phyloP scores from a whole-genome alignment of 768 basidiomycete genomes.

The Dioszegia aurantiaca region DNA sequence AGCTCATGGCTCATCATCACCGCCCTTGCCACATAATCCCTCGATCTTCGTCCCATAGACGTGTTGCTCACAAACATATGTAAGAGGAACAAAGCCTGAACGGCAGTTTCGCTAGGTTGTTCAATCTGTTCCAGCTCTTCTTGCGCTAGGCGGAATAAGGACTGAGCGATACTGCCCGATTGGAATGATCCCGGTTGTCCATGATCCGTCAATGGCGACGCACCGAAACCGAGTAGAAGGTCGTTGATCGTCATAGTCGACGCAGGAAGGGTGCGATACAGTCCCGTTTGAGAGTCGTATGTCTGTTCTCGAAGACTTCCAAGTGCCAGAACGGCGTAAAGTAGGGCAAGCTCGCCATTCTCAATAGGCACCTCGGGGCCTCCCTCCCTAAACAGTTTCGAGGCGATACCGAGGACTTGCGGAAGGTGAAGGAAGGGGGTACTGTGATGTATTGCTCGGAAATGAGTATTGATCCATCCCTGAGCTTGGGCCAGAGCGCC shows the following conservation, averaged over 20 bases:
- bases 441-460: constrained; percentile 26
- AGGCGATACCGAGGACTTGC: constrained; percentile 7
- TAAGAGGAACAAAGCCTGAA: constrained; percentile 24
- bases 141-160: constrained; percentile 23
- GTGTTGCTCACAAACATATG: constrained; percentile 31
- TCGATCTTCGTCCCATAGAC: constrained; percentile 21
- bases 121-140: constrained; percentile 22
- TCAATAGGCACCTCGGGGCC: neutral
- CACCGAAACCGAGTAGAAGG: constrained; percentile 3
- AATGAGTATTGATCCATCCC: constrained; percentile 23
- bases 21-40: constrained; percentile 27
- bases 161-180: constrained; percentile 4
- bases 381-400: neutral
- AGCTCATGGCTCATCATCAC: constrained; percentile 30
- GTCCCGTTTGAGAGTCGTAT: constrained; percentile 9
- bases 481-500: constrained; percentile 13
- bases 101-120: constrained; percentile 19
- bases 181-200: constrained; percentile 3
- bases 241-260: constrained; percentile 2
- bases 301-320: constrained; percentile 22
- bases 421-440: constrained; percentile 27
- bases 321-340: constrained; percentile 20
- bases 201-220: constrained; percentile 2
- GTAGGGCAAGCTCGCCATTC: constrained; percentile 19
- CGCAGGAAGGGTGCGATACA: constrained; percentile 2